Base-by-base conservation (phyloP, 768 basidiomycete genomes). In the Boletus tylopilopsis region DNA sequence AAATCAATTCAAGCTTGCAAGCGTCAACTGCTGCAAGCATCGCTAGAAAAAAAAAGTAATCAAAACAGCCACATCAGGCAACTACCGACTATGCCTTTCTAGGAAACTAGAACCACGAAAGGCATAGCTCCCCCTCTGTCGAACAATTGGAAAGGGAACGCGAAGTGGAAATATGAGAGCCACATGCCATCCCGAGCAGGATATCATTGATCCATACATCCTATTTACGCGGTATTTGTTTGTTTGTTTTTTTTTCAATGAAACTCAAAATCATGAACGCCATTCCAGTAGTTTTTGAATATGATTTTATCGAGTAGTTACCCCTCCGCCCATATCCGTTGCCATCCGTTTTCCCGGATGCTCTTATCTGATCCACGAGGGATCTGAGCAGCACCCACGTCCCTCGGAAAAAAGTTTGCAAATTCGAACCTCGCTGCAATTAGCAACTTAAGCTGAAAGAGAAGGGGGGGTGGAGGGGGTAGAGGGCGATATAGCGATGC, bases 391-490 rank as follows among this genome's bases (percentile, higher is more conserved):
- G 56, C 66, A 19, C 67, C 67, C 23, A 51, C 56, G 16, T 60
- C 68, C 52, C 60, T 61, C 40, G 70, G 67, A 45, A 67, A 71
- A 40, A 67, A 71, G 39, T 65, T 71, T 59, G 51, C 34, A 57
- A 66, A 67, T 35, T n/a, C 51, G 42, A 49, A 73, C 63, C 34
- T 64, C 56, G 50, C 56, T 38, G 12, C 74, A 69, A 48, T 30
- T 30, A 73, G 62, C 32, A 69, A 57, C 25, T 78, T n/a, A 81
- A 22, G 76, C 73, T 4, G 78, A 80, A 1, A 83, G 84, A 0
- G 82, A 82, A 35, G 25, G 10, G 36, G 78, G 80, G 1, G 83
- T 83, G 0, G 82, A 82, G 37, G n/a, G n/a, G n/a, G n/a, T n/a
- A n/a, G n/a, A n/a, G 29, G 23, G 23, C 10, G 30, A 85, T 71